Evolutionary conservation across 2,329 filamentous ascomycete genomes (phyloP), one percentile per base, ranked within the genome.

Genomic region (Monosporascus cannonballus): DNA sequence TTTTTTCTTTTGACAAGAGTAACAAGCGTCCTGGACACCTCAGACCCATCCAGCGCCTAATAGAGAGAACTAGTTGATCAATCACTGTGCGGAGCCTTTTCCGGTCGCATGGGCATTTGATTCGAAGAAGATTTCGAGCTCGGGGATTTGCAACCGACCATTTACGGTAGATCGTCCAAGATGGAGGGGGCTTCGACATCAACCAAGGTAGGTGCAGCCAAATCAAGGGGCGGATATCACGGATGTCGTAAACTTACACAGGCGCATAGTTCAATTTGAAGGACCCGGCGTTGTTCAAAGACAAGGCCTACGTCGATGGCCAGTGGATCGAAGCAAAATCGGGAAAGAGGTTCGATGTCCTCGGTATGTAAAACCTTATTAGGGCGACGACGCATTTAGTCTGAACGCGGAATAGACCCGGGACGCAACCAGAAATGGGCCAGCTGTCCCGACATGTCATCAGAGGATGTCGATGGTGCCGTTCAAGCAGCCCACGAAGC

Each of bases 381-480:
- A 5, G 7, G 15, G 6, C 44, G 22, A 44, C 60, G 42, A 47
- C 30, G 15, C 39, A 48, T 36, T 17, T 24, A 14, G 30, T 34
- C 30, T 34, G 30, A 34, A 14, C 38, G 24, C 8, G 38, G 27
- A 36, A 44, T 54, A 82, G 80, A 76, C 57, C 76, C 73, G 1
- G 74, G 73, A 49, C 70, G 61, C 45, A 70, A 71, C 54, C 63
- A 75, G 49, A 65, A 69, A 20, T 70, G 72, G 59, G 69, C 72
- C n/a, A 65, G 70, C 54, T 70, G 73, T 50, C 67, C 73, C 51
- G 67, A 73, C 60, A 74, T 73, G 53, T 71, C 73, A 34, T 71
- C 74, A 18, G 79, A 81, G 42, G 85, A 88, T 66, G 83, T 86
- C 51, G 78, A 85, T 54, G 67, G 66, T 4, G 79, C 84, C 2